These are phyloP conservation scores for Truncatella angustata DNA, from an alignment of 2,329 filamentous ascomycete species.

Conservation along the genomic window DNA sequence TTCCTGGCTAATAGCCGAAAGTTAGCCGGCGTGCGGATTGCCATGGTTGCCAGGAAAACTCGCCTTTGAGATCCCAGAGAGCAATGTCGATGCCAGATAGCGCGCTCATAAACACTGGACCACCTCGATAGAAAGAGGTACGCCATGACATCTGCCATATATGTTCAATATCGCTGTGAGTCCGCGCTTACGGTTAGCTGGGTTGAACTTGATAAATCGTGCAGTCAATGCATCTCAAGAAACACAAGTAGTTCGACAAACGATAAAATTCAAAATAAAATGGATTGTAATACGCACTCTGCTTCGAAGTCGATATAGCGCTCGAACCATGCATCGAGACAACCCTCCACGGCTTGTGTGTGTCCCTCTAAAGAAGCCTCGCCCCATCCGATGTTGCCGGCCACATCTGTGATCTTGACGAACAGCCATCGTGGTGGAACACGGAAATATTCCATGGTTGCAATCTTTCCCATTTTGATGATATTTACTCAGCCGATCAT, in stretches of 20 bases:
- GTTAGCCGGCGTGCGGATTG: neutral
- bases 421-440: conserved; percentile 76
- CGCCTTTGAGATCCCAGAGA: conserved; percentile 72
- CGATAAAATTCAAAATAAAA: too few relatives aligned
- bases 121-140: conserved; percentile 72
- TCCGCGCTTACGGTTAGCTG: too few relatives aligned
- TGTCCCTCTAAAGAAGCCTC: conserved; percentile 75
- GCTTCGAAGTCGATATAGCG: conserved; percentile 67
- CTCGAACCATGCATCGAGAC: conserved; percentile 63
- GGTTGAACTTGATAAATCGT: too few relatives aligned
- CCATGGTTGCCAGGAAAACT: neutral
- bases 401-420: conserved; percentile 70
- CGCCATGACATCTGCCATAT: conserved; percentile 77
- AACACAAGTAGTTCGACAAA: too few relatives aligned
- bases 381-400: conserved; percentile 67
- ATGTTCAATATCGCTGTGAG: conserved; percentile 79
- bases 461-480: conserved; percentile 58
- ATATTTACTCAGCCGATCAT: neutral
- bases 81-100: conserved; percentile 77
- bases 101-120: conserved; percentile 78
- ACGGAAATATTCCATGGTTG: conserved; percentile 69
- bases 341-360: conserved; percentile 71
- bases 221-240: too few relatives aligned
- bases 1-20: conserved; percentile 34
- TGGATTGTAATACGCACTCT: conserved; percentile 46